phyloP scores from a whole-genome alignment of 1,284 basidiomycete genomes.

The Ceratobasidium theobromae region DNA sequence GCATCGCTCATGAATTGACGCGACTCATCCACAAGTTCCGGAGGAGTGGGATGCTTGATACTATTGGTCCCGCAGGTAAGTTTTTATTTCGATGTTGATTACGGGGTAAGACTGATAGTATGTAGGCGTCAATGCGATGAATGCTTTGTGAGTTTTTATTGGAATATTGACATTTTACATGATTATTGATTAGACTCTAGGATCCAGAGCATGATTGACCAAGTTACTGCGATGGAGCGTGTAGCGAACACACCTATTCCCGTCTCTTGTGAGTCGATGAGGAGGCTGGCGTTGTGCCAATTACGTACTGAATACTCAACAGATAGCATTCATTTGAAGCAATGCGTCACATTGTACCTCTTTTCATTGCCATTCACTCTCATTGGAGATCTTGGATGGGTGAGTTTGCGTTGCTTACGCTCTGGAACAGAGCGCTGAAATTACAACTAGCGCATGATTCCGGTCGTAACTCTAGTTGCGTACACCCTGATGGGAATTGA shows the following conservation, averaged over 20 bases:
- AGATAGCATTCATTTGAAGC: conserved; percentile 89
- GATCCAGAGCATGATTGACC: conserved; percentile 76
- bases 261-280: conserved; percentile 57
- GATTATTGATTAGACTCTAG: conserved; percentile 44
- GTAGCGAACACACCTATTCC: conserved; percentile 83
- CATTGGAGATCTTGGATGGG: conserved; percentile 60
- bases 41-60: conserved; percentile 75
- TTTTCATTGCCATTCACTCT: conserved; percentile 84
- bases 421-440: conserved; percentile 62
- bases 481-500: conserved; percentile 93
- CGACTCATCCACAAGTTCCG: conserved; percentile 70
- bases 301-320: conserved; percentile 2
- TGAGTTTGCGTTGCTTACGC: conserved; percentile 24
- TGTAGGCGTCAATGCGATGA: conserved; percentile 74
- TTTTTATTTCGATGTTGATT: conserved; percentile 3
- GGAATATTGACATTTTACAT: conserved; percentile 16
- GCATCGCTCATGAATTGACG: conserved; percentile 77
- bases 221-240: conserved; percentile 82
- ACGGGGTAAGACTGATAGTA: background rate
- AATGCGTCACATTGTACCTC: conserved; percentile 86
- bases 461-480: conserved; percentile 52
- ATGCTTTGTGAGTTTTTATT: conserved; percentile 52
- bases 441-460: conserved; percentile 16
- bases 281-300: background rate
- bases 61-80: conserved; percentile 78